These are phyloP conservation scores for Maudiozyma saulgeensis DNA, from an alignment of 805 yeast species.

Conservation along the genomic window DNA sequence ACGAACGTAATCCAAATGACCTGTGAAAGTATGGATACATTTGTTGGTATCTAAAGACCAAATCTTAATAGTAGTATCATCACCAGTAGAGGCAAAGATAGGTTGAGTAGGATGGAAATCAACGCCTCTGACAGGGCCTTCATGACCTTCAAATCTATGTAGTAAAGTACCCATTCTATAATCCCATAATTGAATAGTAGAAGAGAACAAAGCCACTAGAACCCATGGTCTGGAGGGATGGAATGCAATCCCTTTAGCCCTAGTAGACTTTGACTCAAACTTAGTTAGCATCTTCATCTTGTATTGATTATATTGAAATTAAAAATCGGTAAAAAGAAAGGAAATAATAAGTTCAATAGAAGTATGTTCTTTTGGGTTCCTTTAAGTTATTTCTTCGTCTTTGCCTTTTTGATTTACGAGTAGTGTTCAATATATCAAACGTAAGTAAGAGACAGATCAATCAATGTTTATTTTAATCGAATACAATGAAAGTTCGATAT, in stretches of 20 bases:
- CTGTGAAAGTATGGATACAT: conserved; percentile 82
- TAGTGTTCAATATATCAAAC: too few species aligned
- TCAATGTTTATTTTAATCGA: too few species aligned
- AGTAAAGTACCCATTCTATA: conserved; percentile 97
- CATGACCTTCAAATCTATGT: conserved; percentile 95
- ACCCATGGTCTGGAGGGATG: conserved; percentile 94
- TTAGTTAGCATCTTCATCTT: conserved; percentile 79
- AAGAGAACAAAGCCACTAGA: conserved; percentile 85
- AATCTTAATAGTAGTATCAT: conserved; percentile 87
- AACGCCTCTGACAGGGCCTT: conserved; percentile 93
- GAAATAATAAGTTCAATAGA: not conserved
- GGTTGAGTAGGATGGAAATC: conserved; percentile 98
- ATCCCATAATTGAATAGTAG: conserved; percentile 99
- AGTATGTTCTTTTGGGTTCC: too few species aligned
- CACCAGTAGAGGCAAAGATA: conserved; percentile 93
- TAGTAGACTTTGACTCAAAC: conserved; percentile 94
- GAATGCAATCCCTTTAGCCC: conserved; percentile 96
- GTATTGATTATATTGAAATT: conserved; percentile 6
- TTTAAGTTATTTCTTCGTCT: too few species aligned
- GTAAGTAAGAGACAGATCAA: too few species aligned
- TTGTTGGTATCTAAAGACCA: conserved; percentile 92
- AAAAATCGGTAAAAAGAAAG: not conserved
- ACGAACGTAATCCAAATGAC: conserved; percentile 92
- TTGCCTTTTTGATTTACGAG: too few species aligned
- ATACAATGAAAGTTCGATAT: too few species aligned